A percentile compares a stretch with the other conserved stretches of the same genome.
phyloP scores from a whole-genome alignment of 75 land plant genomes.

The Cupressus sempervirens region DNA sequence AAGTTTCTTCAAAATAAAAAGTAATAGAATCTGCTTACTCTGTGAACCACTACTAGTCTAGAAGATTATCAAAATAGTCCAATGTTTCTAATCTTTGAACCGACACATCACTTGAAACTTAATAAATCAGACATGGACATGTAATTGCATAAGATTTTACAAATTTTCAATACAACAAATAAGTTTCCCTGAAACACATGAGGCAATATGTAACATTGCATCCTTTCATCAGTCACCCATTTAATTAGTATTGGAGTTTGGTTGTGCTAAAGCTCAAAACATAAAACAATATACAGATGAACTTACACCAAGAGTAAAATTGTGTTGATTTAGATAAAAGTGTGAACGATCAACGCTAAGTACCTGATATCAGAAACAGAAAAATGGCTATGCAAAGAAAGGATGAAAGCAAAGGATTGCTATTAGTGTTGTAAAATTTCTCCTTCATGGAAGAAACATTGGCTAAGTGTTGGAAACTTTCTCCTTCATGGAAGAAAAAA shows the following conservation, averaged over 20 bases:
- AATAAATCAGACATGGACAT: background rate
- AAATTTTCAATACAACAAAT: background rate
- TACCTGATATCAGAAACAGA: constrained; percentile 44
- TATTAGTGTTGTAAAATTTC: constrained; percentile 40
- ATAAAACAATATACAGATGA: no score
- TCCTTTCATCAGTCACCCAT: background rate
- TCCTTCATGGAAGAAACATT: no score
- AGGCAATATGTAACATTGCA: background rate
- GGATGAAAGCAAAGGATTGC: constrained; percentile 41
- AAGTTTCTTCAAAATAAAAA: constrained; percentile 67
- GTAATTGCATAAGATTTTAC: background rate
- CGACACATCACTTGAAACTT: constrained; percentile 55
- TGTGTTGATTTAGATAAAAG: background rate
- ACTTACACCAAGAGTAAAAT: background rate
- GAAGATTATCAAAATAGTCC: constrained; percentile 70
- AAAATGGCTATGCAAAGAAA: constrained; percentile 42
- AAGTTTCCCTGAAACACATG: background rate
- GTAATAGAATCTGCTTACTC: constrained; percentile 81
- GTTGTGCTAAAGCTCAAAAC: background rate
- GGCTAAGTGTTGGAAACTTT: no score
- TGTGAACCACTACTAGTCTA: constrained; percentile 51
- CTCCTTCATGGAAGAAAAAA: no score
- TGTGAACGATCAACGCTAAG: background rate
- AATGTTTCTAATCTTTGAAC: constrained; percentile 72
- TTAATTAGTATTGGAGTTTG: background rate